These are phyloP conservation scores for Candida khao-thaluensis DNA, from an alignment of 805 yeast species.

Conservation along the genomic window DNA sequence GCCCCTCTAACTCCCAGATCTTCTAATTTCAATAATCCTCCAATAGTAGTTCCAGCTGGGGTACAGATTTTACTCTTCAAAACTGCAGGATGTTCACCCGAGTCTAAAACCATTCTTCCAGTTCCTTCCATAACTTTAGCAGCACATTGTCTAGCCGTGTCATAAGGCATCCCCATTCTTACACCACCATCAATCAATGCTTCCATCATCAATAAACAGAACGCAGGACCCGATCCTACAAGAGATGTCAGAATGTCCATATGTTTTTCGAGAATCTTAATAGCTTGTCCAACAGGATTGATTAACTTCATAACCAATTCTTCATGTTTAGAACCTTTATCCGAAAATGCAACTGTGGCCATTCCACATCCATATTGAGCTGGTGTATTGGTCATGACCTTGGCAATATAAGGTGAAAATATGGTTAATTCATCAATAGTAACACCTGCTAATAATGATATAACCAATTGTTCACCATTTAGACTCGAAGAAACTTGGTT, in stretches of 20 bases:
- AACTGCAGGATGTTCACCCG: conserved; percentile 85
- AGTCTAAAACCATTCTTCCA: conserved; percentile 80
- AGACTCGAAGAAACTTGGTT: conserved; percentile 47
- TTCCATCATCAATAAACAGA: conserved; percentile 84
- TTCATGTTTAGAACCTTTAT: conserved; percentile 42
- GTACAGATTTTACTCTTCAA: conserved; percentile 88
- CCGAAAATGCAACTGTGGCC: conserved; percentile 83
- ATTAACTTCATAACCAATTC: conserved; percentile 53
- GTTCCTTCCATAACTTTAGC: conserved; percentile 94
- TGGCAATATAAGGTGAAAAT: conserved; percentile 61
- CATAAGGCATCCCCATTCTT: conserved; percentile 87
- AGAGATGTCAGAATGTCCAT: conserved; percentile 96
- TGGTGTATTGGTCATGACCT: conserved; percentile 99
- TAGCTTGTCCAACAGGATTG: conserved; percentile 64
- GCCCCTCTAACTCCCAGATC: conserved; percentile 86
- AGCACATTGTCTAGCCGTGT: conserved; percentile 80
- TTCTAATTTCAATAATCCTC: conserved; percentile 90
- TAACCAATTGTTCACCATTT: conserved; percentile 55
- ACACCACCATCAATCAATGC: conserved; percentile 93
- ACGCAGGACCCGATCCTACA: conserved; percentile 97
- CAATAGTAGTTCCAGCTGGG: conserved; percentile 97
- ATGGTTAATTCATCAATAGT: conserved; percentile 65
- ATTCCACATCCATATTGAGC: conserved; percentile 91
- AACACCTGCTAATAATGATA: conserved; percentile 91
- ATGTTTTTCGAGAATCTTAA: conserved; percentile 78